Evolutionary conservation across 805 yeast species (phyloP).

Genomic region (Dipodascopsis uninucleata): DNA sequence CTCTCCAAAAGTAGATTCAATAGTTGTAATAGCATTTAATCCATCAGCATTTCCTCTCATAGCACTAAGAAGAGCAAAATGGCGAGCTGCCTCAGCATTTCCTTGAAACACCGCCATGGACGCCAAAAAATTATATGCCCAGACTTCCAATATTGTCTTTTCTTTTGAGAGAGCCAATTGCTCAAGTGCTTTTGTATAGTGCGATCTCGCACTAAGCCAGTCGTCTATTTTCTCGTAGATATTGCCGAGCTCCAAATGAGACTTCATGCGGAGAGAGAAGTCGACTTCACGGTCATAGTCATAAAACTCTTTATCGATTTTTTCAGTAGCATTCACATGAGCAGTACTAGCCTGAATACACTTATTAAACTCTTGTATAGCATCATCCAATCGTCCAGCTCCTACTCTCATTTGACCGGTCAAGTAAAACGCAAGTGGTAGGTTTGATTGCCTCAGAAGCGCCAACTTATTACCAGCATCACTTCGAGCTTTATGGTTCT

Average conservation of each 20-base stretch:
- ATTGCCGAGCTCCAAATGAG: conserved; percentile 16
- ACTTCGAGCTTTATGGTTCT: not conserved
- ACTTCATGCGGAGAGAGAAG: conserved; percentile 10
- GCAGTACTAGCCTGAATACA: conserved; percentile 19
- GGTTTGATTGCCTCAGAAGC: conserved; percentile 11
- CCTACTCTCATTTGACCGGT: conserved; percentile 8
- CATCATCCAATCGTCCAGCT: not conserved
- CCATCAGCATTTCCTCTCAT: conserved; percentile 12
- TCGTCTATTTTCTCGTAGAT: conserved; percentile 6
- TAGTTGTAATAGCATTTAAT: no score
- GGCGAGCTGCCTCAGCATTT: conserved; percentile 11
- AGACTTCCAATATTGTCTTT: conserved; percentile 6
- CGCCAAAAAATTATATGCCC: conserved; percentile 13
- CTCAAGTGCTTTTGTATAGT: conserved; percentile 10
- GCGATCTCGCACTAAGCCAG: conserved; percentile 5
- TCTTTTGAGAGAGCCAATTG: conserved; percentile 11
- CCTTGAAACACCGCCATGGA: conserved; percentile 20
- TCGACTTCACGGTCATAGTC: conserved; percentile 24
- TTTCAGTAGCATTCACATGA: conserved; percentile 13
- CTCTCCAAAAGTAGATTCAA: no score
- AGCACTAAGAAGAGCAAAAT: conserved; percentile 14
- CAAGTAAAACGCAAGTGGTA: conserved; percentile 16
- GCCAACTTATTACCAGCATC: conserved; percentile 9
- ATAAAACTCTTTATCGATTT: conserved; percentile 10
- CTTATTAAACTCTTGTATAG: conserved; percentile 4